These are phyloP conservation scores for Tuber indicum DNA, from an alignment of 495 filamentous ascomycete species.

Conservation along the genomic window DNA sequence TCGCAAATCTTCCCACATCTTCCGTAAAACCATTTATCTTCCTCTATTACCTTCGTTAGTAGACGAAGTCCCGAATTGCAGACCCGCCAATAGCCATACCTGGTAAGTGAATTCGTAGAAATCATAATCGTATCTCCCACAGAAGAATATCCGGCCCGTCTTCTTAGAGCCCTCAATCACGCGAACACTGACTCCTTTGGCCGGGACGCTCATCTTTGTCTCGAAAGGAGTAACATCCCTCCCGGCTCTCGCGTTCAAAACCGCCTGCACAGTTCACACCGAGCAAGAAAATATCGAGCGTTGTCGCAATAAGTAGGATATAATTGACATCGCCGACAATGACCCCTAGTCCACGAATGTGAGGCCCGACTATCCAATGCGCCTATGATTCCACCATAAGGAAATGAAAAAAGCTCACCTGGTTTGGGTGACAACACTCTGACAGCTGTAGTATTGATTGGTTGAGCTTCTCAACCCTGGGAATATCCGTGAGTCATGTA, in stretches of 20 bases:
- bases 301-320: conserved; percentile 81
- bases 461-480: conserved; percentile 76
- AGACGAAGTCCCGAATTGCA: neutral
- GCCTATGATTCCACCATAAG: neutral
- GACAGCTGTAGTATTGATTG: conserved; percentile 75
- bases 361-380: neutral
- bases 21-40: conserved; percentile 90
- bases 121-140: conserved; percentile 72
- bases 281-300: conserved; percentile 70
- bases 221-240: conserved; percentile 69
- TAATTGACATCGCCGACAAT: conserved; percentile 79
- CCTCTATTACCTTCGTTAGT: conserved; percentile 41
- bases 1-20: conserved; percentile 78
- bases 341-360: conserved; percentile 52
- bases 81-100: conserved; percentile 46
- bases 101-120: conserved; percentile 92
- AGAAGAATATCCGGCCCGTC: conserved; percentile 85
- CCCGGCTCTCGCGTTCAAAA: conserved; percentile 53
- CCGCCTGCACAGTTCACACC: conserved; percentile 69
- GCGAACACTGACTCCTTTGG: conserved; percentile 64
- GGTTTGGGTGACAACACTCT: conserved; percentile 68
- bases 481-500: conserved; percentile 55
- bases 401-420: conserved; percentile 10
- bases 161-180: conserved; percentile 68
- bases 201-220: conserved; percentile 68